Percentiles rank a stretch among this genome's conserved stretches.
These are phyloP conservation scores for Solanum sparsipilum DNA, from an alignment of 257 asterid species.

Conservation along the genomic window DNA sequence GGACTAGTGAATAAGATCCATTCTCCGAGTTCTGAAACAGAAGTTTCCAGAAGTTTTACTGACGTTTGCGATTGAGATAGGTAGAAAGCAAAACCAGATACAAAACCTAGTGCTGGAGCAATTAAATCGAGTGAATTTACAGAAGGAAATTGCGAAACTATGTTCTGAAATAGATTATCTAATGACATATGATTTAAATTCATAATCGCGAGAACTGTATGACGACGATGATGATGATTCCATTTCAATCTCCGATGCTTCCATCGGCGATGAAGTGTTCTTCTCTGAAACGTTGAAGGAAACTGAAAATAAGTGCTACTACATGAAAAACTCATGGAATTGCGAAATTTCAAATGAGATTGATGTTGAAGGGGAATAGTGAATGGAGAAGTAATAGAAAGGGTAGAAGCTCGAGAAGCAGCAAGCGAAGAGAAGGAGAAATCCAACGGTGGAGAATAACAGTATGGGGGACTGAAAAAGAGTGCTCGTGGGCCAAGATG, in stretches of 20 bases:
- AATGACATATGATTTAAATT: slow-evolving; percentile 23
- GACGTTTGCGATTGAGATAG: slow-evolving; percentile 19
- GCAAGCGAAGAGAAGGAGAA: neutral
- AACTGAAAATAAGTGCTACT: slow-evolving; percentile 2
- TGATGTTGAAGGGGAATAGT: neutral
- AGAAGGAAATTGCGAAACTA: slow-evolving; percentile 48
- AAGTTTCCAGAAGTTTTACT: neutral
- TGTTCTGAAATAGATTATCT: slow-evolving; percentile 30
- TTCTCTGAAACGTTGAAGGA: slow-evolving; percentile 7
- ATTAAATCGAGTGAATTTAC: slow-evolving; percentile 30
- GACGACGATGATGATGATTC: neutral
- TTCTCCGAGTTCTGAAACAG: slow-evolving; percentile 40
- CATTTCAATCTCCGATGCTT: slow-evolving; percentile 33
- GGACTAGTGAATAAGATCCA: slow-evolving; percentile 81
- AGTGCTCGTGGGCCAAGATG: neutral
- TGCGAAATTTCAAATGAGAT: neutral
- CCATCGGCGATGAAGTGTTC: slow-evolving; percentile 28
- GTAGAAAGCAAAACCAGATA: slow-evolving; percentile 57
- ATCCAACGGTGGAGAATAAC: neutral
- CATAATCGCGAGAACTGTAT: neutral
- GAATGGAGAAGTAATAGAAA: neutral
- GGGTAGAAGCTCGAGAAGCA: neutral
- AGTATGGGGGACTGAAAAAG: neutral
- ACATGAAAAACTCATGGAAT: slow-evolving; percentile 34
- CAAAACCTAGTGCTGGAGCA: slow-evolving; percentile 64